phyloP scores from a whole-genome alignment of 331 rosid genomes.

The Quercus phellos region DNA sequence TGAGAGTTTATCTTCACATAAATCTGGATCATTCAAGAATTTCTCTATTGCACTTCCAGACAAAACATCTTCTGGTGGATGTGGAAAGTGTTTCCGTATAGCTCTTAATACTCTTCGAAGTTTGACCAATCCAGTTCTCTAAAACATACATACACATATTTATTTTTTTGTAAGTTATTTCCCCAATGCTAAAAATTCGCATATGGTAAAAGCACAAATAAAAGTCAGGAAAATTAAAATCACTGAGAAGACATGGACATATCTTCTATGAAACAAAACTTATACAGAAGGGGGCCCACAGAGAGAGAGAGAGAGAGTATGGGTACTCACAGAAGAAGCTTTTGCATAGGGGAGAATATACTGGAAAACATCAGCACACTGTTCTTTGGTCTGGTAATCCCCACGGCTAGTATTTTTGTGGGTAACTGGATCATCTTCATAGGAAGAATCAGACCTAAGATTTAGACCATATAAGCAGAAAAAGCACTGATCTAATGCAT shows the following conservation, averaged over 20 bases:
- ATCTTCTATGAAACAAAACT: conserved; percentile 13
- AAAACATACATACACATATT: conserved; percentile 21
- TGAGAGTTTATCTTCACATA: conserved; percentile 91
- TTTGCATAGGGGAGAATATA: conserved; percentile 93
- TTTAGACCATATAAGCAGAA: conserved; percentile 91
- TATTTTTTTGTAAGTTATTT: too few species aligned
- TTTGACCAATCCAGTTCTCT: conserved; percentile 90
- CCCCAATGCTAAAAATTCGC: too few species aligned
- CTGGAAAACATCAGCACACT: conserved; percentile 94
- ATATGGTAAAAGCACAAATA: conserved; percentile 3
- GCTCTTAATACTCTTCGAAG: conserved; percentile 94
- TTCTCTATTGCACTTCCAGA: conserved; percentile 78
- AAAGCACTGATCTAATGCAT: conserved; percentile 91
- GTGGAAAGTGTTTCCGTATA: conserved; percentile 81
- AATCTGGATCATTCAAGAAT: conserved; percentile 77
- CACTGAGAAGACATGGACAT: too few species aligned
- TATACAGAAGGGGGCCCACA: conserved; percentile 13
- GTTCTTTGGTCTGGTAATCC: conserved; percentile 94
- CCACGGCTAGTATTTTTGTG: conserved; percentile 96
- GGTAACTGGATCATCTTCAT: conserved; percentile 79
- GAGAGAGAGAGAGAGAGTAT: conserved; percentile 2
- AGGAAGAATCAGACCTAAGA: conserved; percentile 81
- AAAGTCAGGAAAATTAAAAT: conserved; percentile 13
- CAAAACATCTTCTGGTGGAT: conserved; percentile 85
- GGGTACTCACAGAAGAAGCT: conserved; percentile 85